phyloP scores from a whole-genome alignment of 441 rosid species.

The Biscutella auriculata region DNA sequence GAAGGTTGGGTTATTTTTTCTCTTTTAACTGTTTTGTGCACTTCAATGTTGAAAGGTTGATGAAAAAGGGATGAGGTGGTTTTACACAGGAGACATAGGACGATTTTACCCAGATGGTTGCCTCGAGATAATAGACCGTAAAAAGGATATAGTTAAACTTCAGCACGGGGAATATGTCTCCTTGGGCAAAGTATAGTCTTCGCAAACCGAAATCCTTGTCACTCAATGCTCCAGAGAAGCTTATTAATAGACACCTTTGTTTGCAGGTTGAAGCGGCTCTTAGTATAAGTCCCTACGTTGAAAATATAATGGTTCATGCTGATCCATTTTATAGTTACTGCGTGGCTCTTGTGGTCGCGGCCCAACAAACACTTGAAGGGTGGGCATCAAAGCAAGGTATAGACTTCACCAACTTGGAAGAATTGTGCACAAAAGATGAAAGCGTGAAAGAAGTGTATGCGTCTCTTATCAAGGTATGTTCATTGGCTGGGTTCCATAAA shows the following conservation, averaged over 20 bases:
- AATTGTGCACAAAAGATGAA: constrained; percentile 52
- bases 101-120: constrained; percentile 87
- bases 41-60: constrained; percentile 53
- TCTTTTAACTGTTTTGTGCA: neutral
- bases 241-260: neutral
- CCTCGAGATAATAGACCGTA: constrained; percentile 92
- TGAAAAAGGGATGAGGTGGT: constrained; percentile 89
- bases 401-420: constrained; percentile 33
- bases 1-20: neutral
- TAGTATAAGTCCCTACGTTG: constrained; percentile 48
- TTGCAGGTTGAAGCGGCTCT: constrained; percentile 86
- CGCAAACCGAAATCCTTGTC: neutral
- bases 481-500: neutral
- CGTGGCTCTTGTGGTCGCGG: constrained; percentile 75
- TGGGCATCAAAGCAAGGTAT: constrained; percentile 79
- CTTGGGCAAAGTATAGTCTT: constrained; percentile 67
- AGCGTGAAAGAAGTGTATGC: constrained; percentile 58
- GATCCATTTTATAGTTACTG: constrained; percentile 82
- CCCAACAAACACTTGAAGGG: constrained; percentile 50
- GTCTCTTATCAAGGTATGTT: constrained; percentile 58
- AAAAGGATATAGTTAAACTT: constrained; percentile 93
- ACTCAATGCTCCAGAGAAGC: neutral
- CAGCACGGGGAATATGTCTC: constrained; percentile 97
- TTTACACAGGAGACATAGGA: constrained; percentile 92
- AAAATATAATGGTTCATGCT: constrained; percentile 85